These are phyloP conservation scores for Polymyxa betae DNA, from an alignment of 208 protist genomes.

Conservation along the genomic window DNA sequence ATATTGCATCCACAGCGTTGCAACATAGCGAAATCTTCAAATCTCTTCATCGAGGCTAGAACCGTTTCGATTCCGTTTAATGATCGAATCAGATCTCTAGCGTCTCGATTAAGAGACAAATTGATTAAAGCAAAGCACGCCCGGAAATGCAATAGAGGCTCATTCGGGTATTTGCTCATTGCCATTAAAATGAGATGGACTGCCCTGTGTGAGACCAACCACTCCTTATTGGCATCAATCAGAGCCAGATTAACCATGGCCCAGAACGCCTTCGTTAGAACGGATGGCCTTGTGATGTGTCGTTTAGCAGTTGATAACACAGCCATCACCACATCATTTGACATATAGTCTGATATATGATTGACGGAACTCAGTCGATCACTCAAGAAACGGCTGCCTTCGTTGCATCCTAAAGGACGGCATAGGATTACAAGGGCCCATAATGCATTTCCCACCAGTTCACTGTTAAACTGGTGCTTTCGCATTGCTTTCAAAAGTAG, in stretches of 20 bases:
- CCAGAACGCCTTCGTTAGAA: slow-evolving; percentile 45
- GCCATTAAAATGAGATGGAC: not conserved
- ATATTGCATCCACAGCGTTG: slow-evolving; percentile 39
- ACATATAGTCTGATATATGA: slow-evolving; percentile 9
- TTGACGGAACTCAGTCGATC: not conserved
- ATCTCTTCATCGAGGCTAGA: not conserved
- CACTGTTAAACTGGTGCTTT: not conserved
- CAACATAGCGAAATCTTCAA: slow-evolving; percentile 34
- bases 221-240: slow-evolving; percentile 18
- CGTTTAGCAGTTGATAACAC: not conserved
- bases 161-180: not conserved
- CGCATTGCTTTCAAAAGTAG: not conserved
- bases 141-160: not conserved
- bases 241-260: slow-evolving; percentile 16
- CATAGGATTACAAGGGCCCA: slow-evolving; percentile 38
- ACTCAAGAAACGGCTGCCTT: not conserved
- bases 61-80: slow-evolving; percentile 49
- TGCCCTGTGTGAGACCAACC: not conserved
- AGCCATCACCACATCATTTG: slow-evolving; percentile 12
- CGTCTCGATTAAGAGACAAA: not conserved
- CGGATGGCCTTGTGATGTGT: not conserved
- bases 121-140: slow-evolving; percentile 48
- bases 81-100: not conserved
- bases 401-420: not conserved
- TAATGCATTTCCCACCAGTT: not conserved